These are phyloP conservation scores for Epichloe gansuensis DNA, from an alignment of 2,329 filamentous ascomycete species.

Conservation along the genomic window DNA sequence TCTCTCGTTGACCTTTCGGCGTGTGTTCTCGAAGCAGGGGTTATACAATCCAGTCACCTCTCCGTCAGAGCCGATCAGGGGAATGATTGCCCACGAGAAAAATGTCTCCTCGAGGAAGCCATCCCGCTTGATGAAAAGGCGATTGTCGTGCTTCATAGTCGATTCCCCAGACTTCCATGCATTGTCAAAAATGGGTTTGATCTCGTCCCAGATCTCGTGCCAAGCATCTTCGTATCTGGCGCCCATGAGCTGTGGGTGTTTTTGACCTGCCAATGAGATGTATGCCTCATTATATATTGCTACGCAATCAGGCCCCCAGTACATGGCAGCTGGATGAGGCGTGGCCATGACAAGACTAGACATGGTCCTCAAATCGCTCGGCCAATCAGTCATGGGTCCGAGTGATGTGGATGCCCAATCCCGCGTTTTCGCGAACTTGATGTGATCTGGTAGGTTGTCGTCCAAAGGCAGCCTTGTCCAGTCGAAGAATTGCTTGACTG, in stretches of 20 bases:
- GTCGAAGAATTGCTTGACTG: slow-evolving; percentile 42
- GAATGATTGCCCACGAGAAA: slow-evolving; percentile 73
- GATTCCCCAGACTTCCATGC: slow-evolving; percentile 61
- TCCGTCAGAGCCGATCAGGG: slow-evolving; percentile 61
- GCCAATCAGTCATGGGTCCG: slow-evolving; percentile 65
- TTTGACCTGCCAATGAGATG: slow-evolving; percentile 57
- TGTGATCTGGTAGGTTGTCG: slow-evolving; percentile 52
- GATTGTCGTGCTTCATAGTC: slow-evolving; percentile 75
- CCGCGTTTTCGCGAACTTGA: slow-evolving; percentile 56
- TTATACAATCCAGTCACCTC: slow-evolving; percentile 67
- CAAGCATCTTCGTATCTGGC: slow-evolving; percentile 54
- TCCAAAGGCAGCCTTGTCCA: slow-evolving; percentile 63
- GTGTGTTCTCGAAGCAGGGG: slow-evolving; percentile 69
- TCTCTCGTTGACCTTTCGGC: slow-evolving; percentile 64
- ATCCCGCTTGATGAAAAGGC: slow-evolving; percentile 56
- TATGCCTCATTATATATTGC: slow-evolving; percentile 65
- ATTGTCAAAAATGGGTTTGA: slow-evolving; percentile 54
- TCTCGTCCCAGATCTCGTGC: slow-evolving; percentile 61
- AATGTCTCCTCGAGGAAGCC: slow-evolving; percentile 67
- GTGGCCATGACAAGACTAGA: slow-evolving; percentile 72
- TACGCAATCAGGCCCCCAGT: slow-evolving; percentile 60
- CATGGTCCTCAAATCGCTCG: slow-evolving; percentile 59
- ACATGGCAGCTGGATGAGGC: slow-evolving; percentile 63
- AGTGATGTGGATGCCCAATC: slow-evolving; percentile 64
- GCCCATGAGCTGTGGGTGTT: slow-evolving; percentile 68